Conservation (phyloP, 2,329 filamentous ascomycete genomes). For the Gaeumannomyces tritici region DNA sequence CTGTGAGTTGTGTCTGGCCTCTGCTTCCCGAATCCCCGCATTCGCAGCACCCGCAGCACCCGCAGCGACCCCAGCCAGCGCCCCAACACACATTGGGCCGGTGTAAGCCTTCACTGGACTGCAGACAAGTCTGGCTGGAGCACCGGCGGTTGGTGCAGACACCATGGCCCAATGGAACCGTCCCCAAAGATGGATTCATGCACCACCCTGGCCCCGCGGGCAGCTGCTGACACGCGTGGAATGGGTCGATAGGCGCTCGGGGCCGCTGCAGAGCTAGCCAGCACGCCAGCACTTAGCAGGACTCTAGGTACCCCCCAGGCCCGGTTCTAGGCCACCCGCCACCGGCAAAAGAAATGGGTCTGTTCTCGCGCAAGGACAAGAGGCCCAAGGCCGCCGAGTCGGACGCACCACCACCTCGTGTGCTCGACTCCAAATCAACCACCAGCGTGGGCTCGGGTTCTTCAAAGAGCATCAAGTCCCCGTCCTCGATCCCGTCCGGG, state of each 20-base stretch:
- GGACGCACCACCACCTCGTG: not conserved
- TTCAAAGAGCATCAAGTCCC: conserved; percentile 34
- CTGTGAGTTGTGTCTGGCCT: not conserved
- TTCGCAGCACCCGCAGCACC: too few relatives aligned
- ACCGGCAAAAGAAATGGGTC: conserved; percentile 32
- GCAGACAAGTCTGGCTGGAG: too few relatives aligned
- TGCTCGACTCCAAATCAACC: conserved; percentile 30
- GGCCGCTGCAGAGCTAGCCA: not conserved
- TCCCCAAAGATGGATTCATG: too few relatives aligned
- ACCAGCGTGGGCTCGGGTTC: conserved; percentile 41
- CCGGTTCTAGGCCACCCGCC: not conserved
- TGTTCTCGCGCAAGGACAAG: conserved; percentile 48
- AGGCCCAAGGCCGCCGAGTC: conserved; percentile 29
- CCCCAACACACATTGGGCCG: too few relatives aligned
- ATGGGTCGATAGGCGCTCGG: not conserved
- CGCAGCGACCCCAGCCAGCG: too few relatives aligned
- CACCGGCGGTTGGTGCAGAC: too few relatives aligned
- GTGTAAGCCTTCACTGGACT: too few relatives aligned
- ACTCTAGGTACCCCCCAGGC: too few relatives aligned
- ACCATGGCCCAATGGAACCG: too few relatives aligned
- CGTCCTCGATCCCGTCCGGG: conserved; percentile 19
- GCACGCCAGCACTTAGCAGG: not conserved
- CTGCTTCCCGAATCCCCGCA: too few relatives aligned
- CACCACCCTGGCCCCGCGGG: not conserved
- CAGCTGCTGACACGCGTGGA: not conserved